These are phyloP conservation scores for Tricholoma bakamatsutake DNA, from an alignment of 768 basidiomycete genomes.

Conservation along the genomic window DNA sequence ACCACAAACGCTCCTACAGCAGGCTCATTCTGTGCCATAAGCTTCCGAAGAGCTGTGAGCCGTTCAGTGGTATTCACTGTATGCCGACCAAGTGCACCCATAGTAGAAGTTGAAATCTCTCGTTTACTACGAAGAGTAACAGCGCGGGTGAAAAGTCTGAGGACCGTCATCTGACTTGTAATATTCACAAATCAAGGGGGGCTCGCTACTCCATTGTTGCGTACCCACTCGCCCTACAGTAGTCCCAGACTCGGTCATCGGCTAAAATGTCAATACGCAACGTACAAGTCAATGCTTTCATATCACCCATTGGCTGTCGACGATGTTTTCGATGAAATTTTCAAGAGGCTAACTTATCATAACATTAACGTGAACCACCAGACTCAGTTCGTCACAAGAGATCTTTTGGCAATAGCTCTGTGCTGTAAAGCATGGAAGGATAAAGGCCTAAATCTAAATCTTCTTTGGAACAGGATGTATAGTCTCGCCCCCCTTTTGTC, in stretches of 20 bases:
- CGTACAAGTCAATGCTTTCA: background rate
- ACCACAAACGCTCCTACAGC: slow-evolving; percentile 71
- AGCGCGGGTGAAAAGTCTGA: slow-evolving; percentile 8
- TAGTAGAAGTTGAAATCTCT: slow-evolving; percentile 13
- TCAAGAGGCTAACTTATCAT: background rate
- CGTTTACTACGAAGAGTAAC: slow-evolving; percentile 1
- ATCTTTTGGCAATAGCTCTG: background rate
- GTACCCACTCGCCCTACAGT: too few relatives aligned
- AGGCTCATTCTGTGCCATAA: slow-evolving; percentile 52
- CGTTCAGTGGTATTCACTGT: slow-evolving; percentile 60
- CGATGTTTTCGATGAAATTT: background rate
- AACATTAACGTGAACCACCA: background rate
- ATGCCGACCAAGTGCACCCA: slow-evolving; percentile 33
- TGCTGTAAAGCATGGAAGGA: background rate
- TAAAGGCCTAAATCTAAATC: background rate
- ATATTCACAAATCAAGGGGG: too few relatives aligned
- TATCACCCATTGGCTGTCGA: background rate
- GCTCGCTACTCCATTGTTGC: too few relatives aligned
- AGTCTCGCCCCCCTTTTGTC: background rate
- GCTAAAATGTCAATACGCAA: too few relatives aligned
- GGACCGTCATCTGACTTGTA: background rate
- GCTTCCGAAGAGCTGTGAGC: slow-evolving; percentile 55
- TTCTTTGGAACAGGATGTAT: background rate
- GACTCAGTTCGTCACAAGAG: background rate
- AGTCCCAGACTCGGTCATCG: too few relatives aligned